Evolutionary conservation across 192 early-diverging fungal species (phyloP), one percentile per base, ranked within the genome.

Genomic region (Mortierella antarctica): DNA sequence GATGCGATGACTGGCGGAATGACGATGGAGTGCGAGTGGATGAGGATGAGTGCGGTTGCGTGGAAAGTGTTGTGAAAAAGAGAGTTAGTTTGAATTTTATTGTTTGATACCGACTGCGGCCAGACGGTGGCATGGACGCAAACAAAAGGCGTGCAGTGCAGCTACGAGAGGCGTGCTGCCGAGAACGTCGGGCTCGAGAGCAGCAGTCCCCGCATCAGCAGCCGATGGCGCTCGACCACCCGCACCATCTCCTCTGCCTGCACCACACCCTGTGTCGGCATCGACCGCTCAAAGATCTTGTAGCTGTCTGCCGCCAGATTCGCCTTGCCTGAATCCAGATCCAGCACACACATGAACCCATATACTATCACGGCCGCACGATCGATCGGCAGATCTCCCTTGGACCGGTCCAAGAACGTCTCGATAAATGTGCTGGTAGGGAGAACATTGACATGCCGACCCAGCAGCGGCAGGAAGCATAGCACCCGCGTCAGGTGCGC

Each of bases 351-450:
- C 70, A 80, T 80, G 45, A 68, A 80, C 9, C 77, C 70, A 54
- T 80, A 80, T n/a, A 80, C 77, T 60, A 80, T 66, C 65, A 80
- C 77, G 7, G 77, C 70, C 9, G 70, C 77, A 11, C 70, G 63
- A 49, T 80, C 77, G 48, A 80, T 80, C 1, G 77, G 65, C 3
- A 80, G 52, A 21, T 80, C 70, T 2, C 77, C 77, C 14, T 68
- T 67, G 57, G 77, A 80, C 40, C 70, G 69, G 44, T 72, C 65
- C 51, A 80, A 23, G 46, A 80, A 80, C 6, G 54, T 72, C 40
- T 80, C 77, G 15, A 80, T 72, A 55, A 80, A 80, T 4, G 65
- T 80, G 54, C 65, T 68, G 4, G 77, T 68, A 9, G 77, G 65
- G 2, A 80, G 49, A 4, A 49, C 51, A 17, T 80, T 71, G 54